Conservation (phyloP, 768 basidiomycete genomes). For the Calocera cornea region DNA sequence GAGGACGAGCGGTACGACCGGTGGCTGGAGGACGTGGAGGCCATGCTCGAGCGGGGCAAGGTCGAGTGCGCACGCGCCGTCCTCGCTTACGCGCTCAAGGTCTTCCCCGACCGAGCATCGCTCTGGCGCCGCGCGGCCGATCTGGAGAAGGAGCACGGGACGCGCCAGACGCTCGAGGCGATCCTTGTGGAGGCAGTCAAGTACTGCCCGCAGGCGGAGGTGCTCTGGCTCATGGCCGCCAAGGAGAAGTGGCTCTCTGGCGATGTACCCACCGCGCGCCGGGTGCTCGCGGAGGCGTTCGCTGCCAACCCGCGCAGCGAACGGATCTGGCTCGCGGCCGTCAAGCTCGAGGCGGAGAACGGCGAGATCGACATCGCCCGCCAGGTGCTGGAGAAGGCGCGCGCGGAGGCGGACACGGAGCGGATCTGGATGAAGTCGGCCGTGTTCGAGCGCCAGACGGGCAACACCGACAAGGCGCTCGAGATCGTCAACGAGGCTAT, state of each 20-base stretch:
- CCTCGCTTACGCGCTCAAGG: constrained; percentile 78
- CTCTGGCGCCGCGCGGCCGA: constrained; percentile 88
- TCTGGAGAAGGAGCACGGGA: constrained; percentile 83
- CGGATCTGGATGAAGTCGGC: constrained; percentile 99
- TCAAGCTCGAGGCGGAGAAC: constrained; percentile 93
- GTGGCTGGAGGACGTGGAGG: constrained; percentile 86
- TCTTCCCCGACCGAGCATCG: constrained; percentile 73
- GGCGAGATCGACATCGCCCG: constrained; percentile 75
- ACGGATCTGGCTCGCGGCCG: constrained; percentile 93
- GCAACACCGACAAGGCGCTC: constrained; percentile 56
- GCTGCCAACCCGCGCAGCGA: constrained; percentile 93
- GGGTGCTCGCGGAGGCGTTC: constrained; percentile 80
- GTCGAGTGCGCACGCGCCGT: constrained; percentile 79
- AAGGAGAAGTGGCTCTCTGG: constrained; percentile 92
- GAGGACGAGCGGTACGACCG: constrained; percentile 84
- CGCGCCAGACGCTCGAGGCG: constrained; percentile 69
- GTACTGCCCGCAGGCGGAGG: constrained; percentile 89
- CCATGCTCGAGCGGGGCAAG: constrained; percentile 55
- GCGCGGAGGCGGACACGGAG: constrained; percentile 84
- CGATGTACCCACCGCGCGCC: constrained; percentile 81
- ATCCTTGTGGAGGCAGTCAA: constrained; percentile 72
- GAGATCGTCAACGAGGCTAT: constrained; percentile 62
- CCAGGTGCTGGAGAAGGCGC: constrained; percentile 74
- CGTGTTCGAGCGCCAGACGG: constrained; percentile 85
- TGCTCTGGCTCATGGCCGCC: constrained; percentile 94